A percentile compares a stretch with the other conserved stretches of the same genome.
Conservation (phyloP, 148 eudicot genomes). For the Dysphania ambrosioides region DNA sequence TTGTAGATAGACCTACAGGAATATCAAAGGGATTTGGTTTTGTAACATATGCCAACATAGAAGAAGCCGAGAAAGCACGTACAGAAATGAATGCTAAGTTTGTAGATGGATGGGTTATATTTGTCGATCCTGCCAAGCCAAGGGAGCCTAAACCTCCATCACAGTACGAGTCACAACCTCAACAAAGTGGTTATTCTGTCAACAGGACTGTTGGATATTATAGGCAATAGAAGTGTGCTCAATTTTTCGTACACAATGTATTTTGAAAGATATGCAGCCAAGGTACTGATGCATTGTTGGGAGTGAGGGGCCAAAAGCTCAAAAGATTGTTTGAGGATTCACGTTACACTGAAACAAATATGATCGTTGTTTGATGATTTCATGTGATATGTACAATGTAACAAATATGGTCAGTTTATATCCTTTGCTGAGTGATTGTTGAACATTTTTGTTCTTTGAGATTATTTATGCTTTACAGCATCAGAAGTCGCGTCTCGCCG, state of each 20-base stretch:
- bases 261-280: not conserved
- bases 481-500: too few species aligned
- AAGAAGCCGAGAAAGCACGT: constrained; percentile 85
- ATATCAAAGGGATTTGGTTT: constrained; percentile 89
- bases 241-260: not conserved
- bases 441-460: not conserved
- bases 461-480: not conserved
- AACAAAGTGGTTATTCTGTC: constrained; percentile 52
- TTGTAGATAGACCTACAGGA: constrained; percentile 62
- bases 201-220: constrained; percentile 96
- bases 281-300: not conserved
- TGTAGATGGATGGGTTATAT: constrained; percentile 97
- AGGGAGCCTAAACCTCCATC: constrained; percentile 62
- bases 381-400: too few species aligned
- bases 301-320: not conserved
- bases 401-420: not conserved
- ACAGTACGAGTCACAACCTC: constrained; percentile 40
- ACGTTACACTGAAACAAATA: not conserved
- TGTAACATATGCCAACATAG: constrained; percentile 70
- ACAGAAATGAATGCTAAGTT: constrained; percentile 80
- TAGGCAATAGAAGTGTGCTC: constrained; percentile 27
- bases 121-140: constrained; percentile 90
- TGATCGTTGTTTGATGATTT: not conserved
- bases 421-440: not conserved
- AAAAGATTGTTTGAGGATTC: not conserved